phyloP scores from a whole-genome alignment of 2,329 filamentous ascomycete genomes.

The Colletotrichum navitas region DNA sequence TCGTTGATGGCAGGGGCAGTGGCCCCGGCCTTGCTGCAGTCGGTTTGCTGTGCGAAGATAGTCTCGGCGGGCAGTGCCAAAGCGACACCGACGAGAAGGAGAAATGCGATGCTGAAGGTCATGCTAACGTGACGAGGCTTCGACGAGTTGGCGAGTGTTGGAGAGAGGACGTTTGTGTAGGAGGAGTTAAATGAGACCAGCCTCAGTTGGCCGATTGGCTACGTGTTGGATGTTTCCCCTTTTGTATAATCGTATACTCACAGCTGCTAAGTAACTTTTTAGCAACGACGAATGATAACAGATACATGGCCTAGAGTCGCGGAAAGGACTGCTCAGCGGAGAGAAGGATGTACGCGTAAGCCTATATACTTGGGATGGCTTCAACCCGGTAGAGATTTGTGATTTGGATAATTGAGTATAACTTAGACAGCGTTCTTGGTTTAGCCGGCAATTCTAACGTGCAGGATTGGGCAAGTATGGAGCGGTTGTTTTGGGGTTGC shows the following conservation, averaged over 20 bases:
- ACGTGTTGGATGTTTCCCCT: background rate
- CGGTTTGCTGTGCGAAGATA: constrained; percentile 53
- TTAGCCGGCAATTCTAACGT: background rate
- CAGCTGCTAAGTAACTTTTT: background rate
- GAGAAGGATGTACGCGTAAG: constrained; percentile 5
- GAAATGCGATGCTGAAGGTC: background rate
- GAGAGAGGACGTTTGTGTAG: background rate
- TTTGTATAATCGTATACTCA: background rate
- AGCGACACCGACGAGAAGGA: constrained; percentile 51
- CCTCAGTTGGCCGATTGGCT: background rate
- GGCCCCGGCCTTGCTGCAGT: constrained; percentile 51
- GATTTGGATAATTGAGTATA: constrained; percentile 8
- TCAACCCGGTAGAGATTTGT: background rate
- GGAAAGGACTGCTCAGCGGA: background rate
- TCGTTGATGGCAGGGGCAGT: constrained; percentile 53
- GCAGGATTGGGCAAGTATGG: background rate
- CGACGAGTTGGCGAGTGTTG: background rate
- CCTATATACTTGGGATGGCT: no score
- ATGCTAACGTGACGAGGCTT: background rate
- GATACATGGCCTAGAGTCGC: background rate
- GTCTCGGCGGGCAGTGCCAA: constrained; percentile 51
- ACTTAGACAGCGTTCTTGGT: background rate
- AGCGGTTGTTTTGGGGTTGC: background rate
- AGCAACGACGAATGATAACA: background rate
- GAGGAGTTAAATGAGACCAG: background rate